Percentiles rank a stretch among this genome's conserved stretches.
Evolutionary conservation across 2,329 filamentous ascomycete genomes (phyloP).

Genomic region (Epichloe sp.): DNA sequence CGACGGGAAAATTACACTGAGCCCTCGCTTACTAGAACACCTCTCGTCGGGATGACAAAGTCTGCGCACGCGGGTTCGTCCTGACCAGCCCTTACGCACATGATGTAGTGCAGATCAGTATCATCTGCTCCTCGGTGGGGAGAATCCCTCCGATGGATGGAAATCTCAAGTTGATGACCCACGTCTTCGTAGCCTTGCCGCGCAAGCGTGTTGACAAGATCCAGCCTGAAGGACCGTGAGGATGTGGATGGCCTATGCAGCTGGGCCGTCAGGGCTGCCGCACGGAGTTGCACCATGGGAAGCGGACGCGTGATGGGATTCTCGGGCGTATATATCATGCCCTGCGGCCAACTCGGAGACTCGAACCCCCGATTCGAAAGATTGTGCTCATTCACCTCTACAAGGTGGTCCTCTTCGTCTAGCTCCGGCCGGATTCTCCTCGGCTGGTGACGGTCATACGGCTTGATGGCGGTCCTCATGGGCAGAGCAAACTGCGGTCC

Average conservation of each 20-base stretch:
- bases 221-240: neutral
- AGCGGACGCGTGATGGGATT: slow-evolving; percentile 3
- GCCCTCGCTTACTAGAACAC: neutral
- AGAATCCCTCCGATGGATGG: neutral
- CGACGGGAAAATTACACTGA: neutral
- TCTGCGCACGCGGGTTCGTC: neutral
- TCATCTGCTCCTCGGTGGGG: neutral
- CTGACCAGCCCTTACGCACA: neutral
- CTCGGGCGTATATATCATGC: neutral
- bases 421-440: neutral
- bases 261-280: neutral
- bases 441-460: neutral
- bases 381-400: neutral
- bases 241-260: neutral
- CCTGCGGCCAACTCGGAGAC: neutral
- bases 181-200: neutral
- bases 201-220: neutral
- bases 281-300: slow-evolving; percentile 1
- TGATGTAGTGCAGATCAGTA: neutral
- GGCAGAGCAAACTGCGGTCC: slow-evolving; percentile 8
- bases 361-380: neutral
- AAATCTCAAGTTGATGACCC: neutral
- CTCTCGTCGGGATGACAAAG: neutral
- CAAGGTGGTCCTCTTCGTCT: neutral
- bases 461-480: slow-evolving; percentile 9